Base-by-base conservation (phyloP, 176 grass and related monocot genomes). In the Lolium perenne region DNA sequence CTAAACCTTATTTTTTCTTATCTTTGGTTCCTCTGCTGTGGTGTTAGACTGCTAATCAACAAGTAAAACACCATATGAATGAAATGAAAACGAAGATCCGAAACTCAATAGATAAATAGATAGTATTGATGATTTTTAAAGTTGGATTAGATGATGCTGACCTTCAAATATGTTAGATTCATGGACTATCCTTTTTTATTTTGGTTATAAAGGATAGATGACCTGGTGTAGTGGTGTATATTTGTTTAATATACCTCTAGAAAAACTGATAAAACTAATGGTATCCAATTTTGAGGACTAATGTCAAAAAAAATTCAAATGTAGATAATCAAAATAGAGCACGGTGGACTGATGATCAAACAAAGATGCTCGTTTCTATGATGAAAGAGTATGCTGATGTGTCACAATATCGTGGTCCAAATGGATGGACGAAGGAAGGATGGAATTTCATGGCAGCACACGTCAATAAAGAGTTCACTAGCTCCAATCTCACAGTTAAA, bases 381-480 rank as follows among this genome's bases (percentile, higher is more conserved):
- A 46, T 71, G 68, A 71, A 70, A 40, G 66, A 40, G 66, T 70
- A 70, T 70, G 38, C 38, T 20, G 3, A 70, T n/a, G 66, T 17
- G 8, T 17, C 16, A 4, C 18, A 43, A n/a, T 70, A 40, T 41
- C 17, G 8, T 20, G 35, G 35, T 8, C 35, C 38, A 3, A 68
- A 68, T 4, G 6, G 65, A 40, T 68, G 65, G 66, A 69, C 35
- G 3, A 41, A 40, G 32, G 16, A 69, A 69, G 35, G 66, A 9
- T 69, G 66, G 66, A 20, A 69, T 20, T 10, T 16, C 66, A 69
- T 69, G 66, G 35, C 16, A 40, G 15, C 32, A 69, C 35, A 14
- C 38, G 16, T 71, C 2, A 71, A 71, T 41, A n/a, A 41, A 11
- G 7, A 45, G 18, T 71, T n/a, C 1, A 1, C 8, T 3, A 5